Evolutionary conservation across 1,284 basidiomycete genomes (phyloP), one percentile per base, ranked within the genome.

Genomic region (Rhodotorula mucilaginosa): DNA sequence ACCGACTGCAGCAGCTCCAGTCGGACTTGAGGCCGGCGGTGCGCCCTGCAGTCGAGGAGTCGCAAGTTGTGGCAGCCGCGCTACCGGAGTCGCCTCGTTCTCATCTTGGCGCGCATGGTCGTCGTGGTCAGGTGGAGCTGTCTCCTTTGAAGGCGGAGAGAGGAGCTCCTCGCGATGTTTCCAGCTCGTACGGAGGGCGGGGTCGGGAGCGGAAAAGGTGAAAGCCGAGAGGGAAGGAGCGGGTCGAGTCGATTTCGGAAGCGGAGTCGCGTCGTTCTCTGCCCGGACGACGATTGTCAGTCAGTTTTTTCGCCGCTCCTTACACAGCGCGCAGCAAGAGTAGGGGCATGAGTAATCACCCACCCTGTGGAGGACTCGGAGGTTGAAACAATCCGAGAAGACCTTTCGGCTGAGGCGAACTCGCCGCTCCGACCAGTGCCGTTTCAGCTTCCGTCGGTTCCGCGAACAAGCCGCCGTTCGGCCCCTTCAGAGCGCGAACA

Each of bases 361-460:
- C n/a, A 66, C 65, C 18, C 5, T 16, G 26, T 21, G 44, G 39
- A 13, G 74, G 68, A 23, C 62, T 69, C 1, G 62, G 61, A 26
- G 73, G 72, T 18, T 70, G 68, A 57, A 76, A 76, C 51, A 76
- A 26, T 7, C 68, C 60, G 64, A 73, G 26, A 31, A 76, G 47
- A 4, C 70, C 70, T 26, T 34, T 59, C 23, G 54, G 60, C 49
- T 3, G 57, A 19, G 23, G 5, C n/a, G 23, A 18, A 7, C 29
- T 23, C 8, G 21, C 56, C 26, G 8, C 56, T 0, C 57, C 56
- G 8, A 21, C 64, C 4, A n/a, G 61, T 3, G 44, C 69, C 18
- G 1, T 16, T 7, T 29, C 61, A 5, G 44, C 67, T 1, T 15
- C 61, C 10, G 31, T 54, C 23, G 60, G 15, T 12, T 58, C 29